Conservation (phyloP, 1,284 basidiomycete genomes). For the Clitocybe nebularis region DNA sequence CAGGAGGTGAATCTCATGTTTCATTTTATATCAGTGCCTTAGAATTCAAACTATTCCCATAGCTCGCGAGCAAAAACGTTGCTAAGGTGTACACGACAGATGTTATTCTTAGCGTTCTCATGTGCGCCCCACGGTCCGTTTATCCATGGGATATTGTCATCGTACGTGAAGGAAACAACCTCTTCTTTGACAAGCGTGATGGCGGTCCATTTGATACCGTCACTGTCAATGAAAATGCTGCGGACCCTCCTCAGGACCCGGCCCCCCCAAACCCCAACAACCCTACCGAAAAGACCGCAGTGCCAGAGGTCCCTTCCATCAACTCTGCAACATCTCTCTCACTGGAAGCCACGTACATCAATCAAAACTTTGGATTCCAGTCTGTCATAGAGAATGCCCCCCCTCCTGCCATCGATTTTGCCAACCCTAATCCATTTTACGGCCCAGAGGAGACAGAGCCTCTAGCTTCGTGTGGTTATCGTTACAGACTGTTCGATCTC, state of each 20-base stretch:
- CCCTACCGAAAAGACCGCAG: slow-evolving; percentile 57
- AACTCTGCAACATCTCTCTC: slow-evolving; percentile 94
- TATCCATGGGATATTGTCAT: slow-evolving; percentile 99
- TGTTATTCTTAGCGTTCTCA: slow-evolving; percentile 92
- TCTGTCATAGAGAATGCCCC: slow-evolving; percentile 76
- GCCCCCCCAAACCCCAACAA: slow-evolving; percentile 74
- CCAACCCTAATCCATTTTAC: slow-evolving; percentile 94
- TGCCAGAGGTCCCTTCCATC: slow-evolving; percentile 72
- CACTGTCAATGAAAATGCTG: slow-evolving; percentile 98
- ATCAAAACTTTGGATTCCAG: slow-evolving; percentile 98
- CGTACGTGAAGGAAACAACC: slow-evolving; percentile 86
- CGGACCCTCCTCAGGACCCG: slow-evolving; percentile 91
- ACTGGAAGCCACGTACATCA: slow-evolving; percentile 98
- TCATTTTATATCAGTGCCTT: slow-evolving; percentile 8
- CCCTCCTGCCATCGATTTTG: slow-evolving; percentile 66
- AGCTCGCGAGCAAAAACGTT: slow-evolving; percentile 77
- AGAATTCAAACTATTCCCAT: slow-evolving; percentile 14
- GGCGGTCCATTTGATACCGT: slow-evolving; percentile 97
- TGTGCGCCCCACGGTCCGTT: slow-evolving; percentile 93
- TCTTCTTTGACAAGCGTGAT: slow-evolving; percentile 98
- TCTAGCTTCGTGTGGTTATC: slow-evolving; percentile 92
- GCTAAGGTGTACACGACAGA: slow-evolving; percentile 94
- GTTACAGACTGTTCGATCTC: slow-evolving; percentile 95
- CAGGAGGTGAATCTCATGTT: slow-evolving; percentile 62
- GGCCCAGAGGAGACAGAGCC: slow-evolving; percentile 93